phyloP scores from a whole-genome alignment of 371 early-diverging fungal species.

The Thermomucor indicae-seudaticae region DNA sequence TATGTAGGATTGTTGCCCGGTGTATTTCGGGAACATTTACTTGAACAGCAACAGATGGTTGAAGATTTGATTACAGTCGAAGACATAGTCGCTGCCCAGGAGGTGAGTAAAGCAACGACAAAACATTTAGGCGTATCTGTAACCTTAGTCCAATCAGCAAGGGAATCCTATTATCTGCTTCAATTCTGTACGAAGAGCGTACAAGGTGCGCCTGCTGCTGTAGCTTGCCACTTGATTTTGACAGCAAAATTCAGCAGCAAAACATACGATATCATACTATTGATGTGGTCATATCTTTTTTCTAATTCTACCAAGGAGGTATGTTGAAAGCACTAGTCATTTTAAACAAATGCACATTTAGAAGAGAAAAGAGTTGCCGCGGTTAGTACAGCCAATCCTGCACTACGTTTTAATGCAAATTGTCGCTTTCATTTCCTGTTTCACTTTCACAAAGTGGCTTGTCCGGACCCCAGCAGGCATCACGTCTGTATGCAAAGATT shows the following conservation, averaged over 20 bases:
- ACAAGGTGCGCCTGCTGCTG: constrained; percentile 21
- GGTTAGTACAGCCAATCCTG: too few species aligned
- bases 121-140: not conserved
- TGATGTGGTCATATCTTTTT: too few species aligned
- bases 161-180: constrained; percentile 43
- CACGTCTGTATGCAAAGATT: too few species aligned
- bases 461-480: too few species aligned
- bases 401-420: too few species aligned
- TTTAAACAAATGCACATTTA: too few species aligned
- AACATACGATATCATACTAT: too few species aligned
- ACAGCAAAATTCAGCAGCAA: not conserved
- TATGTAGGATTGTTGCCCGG: constrained; percentile 43
- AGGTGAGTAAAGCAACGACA: constrained; percentile 21
- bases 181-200: constrained; percentile 51
- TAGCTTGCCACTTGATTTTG: not conserved
- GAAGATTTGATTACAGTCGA: constrained; percentile 41
- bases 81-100: constrained; percentile 38
- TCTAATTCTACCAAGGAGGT: too few species aligned
- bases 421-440: too few species aligned
- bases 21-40: constrained; percentile 41
- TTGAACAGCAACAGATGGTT: constrained; percentile 18
- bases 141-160: constrained; percentile 8
- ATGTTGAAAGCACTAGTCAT: too few species aligned
- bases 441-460: too few species aligned
- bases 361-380: too few species aligned